Base-by-base conservation (phyloP, 2,329 filamentous ascomycete genomes). In the Xylaria sp. region DNA sequence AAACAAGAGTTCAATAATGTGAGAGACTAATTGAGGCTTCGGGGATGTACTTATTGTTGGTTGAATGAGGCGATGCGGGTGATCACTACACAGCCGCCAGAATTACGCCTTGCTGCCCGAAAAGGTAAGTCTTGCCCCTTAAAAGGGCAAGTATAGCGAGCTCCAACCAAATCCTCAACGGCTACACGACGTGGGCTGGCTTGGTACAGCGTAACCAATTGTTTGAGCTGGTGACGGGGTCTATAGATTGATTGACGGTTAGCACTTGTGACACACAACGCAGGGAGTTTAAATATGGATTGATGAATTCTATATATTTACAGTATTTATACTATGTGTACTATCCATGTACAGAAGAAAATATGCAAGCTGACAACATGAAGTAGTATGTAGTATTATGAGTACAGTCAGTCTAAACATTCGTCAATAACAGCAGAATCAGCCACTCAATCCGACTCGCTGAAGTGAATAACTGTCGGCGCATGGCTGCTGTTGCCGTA, bases 401-500 rank as follows among this genome's bases (percentile, higher is more conserved):
- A 25, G 31, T 39, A 28, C 23, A 28, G 13, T n/a, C 7, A 18
- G 23, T 31, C 28, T 23, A 59, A n/a, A 55, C 12, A 25, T 55
- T 55, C 3, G 28, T 20, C 0, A 39, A 39, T 20, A 20, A 31
- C 18, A 28, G 43, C 18, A 23, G 2, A 20, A n/a, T 48, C 7
- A 2, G n/a, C 12, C 10, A 9, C 20, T 58, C 25, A 69, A 13
- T n/a, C 23, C 0, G 33, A 55, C 55, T 69, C 67, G 39, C 49
- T 55, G 25, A 69, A 69, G 52, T 69, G 67, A 25, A 69, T 31
- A 3, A 69, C 64, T 0, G 64, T 67, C 3, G 67, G 67, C 20
- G 67, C 67, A 61, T 69, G 64, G 43, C 13, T 69, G 36, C 59
- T 69, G 20, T 69, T 69, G 3, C 67, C 67, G 18, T 69, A 69